Evolutionary conservation across 2,329 filamentous ascomycete species (phyloP), one percentile per base, ranked within the genome.

Genomic region (Fusarium dimerum): DNA sequence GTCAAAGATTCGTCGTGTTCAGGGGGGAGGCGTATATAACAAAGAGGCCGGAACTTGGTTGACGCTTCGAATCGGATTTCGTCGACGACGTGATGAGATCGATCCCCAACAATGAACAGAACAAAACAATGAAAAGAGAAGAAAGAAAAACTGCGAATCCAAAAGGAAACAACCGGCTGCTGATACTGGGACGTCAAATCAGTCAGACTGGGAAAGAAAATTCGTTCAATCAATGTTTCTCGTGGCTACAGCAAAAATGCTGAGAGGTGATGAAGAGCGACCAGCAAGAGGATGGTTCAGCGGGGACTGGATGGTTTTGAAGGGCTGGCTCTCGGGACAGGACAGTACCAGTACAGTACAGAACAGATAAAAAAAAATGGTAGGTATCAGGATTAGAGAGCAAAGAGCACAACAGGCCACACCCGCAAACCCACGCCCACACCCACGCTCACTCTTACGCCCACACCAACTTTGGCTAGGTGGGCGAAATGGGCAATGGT

Each of bases 241-340:
- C 57, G 47, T 65, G 47, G 45, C 30, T 51, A 60, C 57, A 64
- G 60, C 58, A 54, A 56, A 51, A 63, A 53, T 56, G 59, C 60
- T 62, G 59, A 43, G 56, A 57, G 52, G 52, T 59, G 57, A 52
- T 61, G 60, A 36, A 50, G 29, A 45, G 54, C 45, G 52, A 49
- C 50, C 43, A 48, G 49, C 54, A 51, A 46, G 57, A 42, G 43
- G 59, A 45, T 59, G 9, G 15, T 16, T n/a, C 39, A 40, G 62
- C 60, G 58, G 62, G 62, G 59, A 64, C 54, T 45, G 56, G 60
- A 54, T 62, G 60, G 62, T 65, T 65, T 65, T 65, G 62, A 63
- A 46, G 39, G 15, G 15, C 39, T 60, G 51, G 42, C 32, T 12
- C n/a, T 15, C 15, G 7, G 20, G 20, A 26, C 20, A 26, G 20